Base-by-base conservation (phyloP, 495 filamentous ascomycete genomes). In the Bacidia rubella region DNA sequence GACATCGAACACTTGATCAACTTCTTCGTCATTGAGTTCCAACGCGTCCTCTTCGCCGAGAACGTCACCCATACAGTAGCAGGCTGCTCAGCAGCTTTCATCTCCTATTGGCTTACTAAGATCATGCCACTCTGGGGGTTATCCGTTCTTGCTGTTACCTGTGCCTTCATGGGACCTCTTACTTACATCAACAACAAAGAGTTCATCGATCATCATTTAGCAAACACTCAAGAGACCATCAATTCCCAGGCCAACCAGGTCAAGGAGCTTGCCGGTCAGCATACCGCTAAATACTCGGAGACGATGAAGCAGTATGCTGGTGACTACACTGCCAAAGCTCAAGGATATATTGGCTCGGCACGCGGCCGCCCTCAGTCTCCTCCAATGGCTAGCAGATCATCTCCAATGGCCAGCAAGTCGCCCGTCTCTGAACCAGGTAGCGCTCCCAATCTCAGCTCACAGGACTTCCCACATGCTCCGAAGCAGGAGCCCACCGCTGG, bases 1-100 rank as follows among this genome's bases (percentile, higher is more conserved):
- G 92, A 97, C 62, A 64, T 90, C 26, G 85, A 90, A 65, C 89
- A 96, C 68, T 74, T 99, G 46, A 70, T 90, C 69, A 95, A 99
- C 76, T 99, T 99, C 71, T 88, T 96, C 70, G 75, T 95, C 57
- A 88, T 99, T 57, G 92, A 99, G 71, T 81, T 86, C 65, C 92
- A 99, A 77, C 81, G 93, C 54, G 78, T 99, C 61, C 59, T 97
- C 50, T 99, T 94, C 59, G 92, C 82, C 48, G 92, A 99, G 80
- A 97, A 97, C 62, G 73, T 94, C 47, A 72, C 78, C 52, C 81
- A 79, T 57, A 94, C 92, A 1, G 66, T 79, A 68, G 80, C 79
- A 55, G 83, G 82, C 60, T 90, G 88, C 67, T 53, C 80, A 52
- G 78, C 79, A 44, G 80, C 92, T 48, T 85, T 97, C 66, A 62